Evolutionary conservation across 1,139 yeast genomes (phyloP).

Genomic region (Blastobotrys indianensis): DNA sequence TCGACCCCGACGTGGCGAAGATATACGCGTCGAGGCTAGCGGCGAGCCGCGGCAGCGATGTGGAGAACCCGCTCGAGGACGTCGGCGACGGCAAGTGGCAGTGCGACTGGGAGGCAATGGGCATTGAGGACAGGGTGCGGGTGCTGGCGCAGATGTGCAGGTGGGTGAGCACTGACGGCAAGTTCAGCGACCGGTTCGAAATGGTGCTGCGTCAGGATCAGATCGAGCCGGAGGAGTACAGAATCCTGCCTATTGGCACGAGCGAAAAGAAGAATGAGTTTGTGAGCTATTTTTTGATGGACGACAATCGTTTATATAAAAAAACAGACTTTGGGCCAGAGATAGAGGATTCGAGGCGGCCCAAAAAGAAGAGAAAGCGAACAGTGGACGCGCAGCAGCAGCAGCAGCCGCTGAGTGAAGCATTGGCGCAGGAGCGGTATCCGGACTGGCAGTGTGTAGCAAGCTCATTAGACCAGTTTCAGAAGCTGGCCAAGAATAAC

Average conservation of each 20-base stretch:
- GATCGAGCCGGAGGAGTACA: conserved; percentile 15
- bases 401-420: conserved; percentile 17
- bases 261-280: conserved; percentile 19
- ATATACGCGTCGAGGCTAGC: conserved; percentile 5
- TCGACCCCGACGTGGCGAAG: conserved; percentile 16
- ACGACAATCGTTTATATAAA: conserved; percentile 33
- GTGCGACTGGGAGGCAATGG: conserved; percentile 12
- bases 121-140: conserved; percentile 16
- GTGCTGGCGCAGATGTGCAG: conserved; percentile 22
- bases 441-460: conserved; percentile 33
- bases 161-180: conserved; percentile 23
- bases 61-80: conserved; percentile 7
- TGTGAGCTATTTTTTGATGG: conserved; percentile 32
- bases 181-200: conserved; percentile 25
- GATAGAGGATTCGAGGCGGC: conserved; percentile 3
- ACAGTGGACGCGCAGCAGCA: conserved; percentile 14
- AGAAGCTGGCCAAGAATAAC: conserved; percentile 13
- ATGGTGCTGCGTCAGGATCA: neutral
- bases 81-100: neutral
- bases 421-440: conserved; percentile 15
- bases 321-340: conserved; percentile 10
- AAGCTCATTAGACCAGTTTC: conserved; percentile 31
- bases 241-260: conserved; percentile 34
- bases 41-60: conserved; percentile 9
- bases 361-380: conserved; percentile 12